Base-by-base conservation (phyloP, 208 protist species). In the Leishmania lainsoni region DNA sequence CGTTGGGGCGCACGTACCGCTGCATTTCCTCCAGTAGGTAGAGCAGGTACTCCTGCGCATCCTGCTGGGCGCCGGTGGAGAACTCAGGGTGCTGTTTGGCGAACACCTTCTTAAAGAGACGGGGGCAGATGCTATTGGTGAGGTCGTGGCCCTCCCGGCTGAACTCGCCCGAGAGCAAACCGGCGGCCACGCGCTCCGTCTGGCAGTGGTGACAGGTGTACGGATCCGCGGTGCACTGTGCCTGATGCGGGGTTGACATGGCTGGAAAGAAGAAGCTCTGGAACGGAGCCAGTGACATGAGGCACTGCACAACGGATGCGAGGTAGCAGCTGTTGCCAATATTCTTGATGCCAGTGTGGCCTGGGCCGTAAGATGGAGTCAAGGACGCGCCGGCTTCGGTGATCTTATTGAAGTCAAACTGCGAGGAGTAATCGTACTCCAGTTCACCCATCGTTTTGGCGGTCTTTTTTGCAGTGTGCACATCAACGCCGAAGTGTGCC, bases 311-410 rank as follows among this genome's bases (percentile, higher is more conserved):
- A 1, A 98, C 93, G 20, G 96, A 98, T n/a, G 94, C 89, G 75
- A 99, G 93, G 89, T 99, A 99, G 90, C 98, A 99, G 69, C 89
- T 99, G 86, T 99, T 99, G 63, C 99, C 99, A 61, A 99, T 92
- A 91, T 99, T 99, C 56, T 88, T 75, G 68, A 99, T 97, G 32
- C 96, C 96, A 4, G 95, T 98, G 81, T 89, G 92, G 1, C 98
- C 98, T 10, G 98, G 95, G 0, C 99, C 99, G 86, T 92, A 99
- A 0, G 97, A 85, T 51, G 95, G 93, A 52, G 89, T 81, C 61
- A 99, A 88, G 14, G 89, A 81, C 73, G 89, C 92, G 73, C 96
- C 97, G 22, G 88, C 91, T 84, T 98, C 95, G n/a, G 91, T 94
- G 79, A 98, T 97, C 69, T 93, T 90, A 54, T 94, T 97, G 81